Evolutionary conservation across 1,139 yeast species (phyloP), one percentile per base, ranked within the genome.

Genomic region (Lodderomyces margitis): DNA sequence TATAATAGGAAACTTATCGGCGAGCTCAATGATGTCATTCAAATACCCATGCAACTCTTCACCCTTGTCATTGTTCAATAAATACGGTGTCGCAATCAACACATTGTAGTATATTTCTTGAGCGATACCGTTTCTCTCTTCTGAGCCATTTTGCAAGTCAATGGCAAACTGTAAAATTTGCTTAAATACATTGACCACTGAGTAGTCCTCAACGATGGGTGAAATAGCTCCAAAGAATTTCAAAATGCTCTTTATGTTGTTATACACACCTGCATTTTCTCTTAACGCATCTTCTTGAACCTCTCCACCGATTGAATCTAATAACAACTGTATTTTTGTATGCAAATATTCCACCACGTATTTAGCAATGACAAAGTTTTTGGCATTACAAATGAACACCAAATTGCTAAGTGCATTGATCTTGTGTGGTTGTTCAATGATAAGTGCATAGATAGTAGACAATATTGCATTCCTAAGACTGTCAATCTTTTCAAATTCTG

Each of bases 351-450:
- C 95, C 31, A 87, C 65, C 19, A 86, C 78, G 42, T 78, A 76
- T 52, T 80, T 80, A 36, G 95, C 94, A 37, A 87, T 81, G 33
- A 78, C 71, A 39, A 78, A 75, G 59, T 82, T 82, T 49, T 76
- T 76, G 12, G 85, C 72, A 61, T 85, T 83, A 44, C 88, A 81
- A 27, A 83, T 70, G 52, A 83, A 74, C 9, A 91, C 66, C 50
- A 88, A 72, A n/a, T 83, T 80, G 24, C 88, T 76, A 46, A 91
- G 65, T 19, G 84, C 78, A 20, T 82, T 79, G 46, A 84, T 78
- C 59, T 91, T 92, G 52, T 91, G 96, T 1, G 98, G 98, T 61
- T 91, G 97, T 61, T 92, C 98, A 33, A 77, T 64, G 8, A 86
- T 71, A 34, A 87, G 78, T 1, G 95, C 88, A 46, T 74, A 74